These are phyloP conservation scores for Pseudogymnoascus verrucosus DNA, from an alignment of 2,329 filamentous ascomycete species.

Conservation along the genomic window DNA sequence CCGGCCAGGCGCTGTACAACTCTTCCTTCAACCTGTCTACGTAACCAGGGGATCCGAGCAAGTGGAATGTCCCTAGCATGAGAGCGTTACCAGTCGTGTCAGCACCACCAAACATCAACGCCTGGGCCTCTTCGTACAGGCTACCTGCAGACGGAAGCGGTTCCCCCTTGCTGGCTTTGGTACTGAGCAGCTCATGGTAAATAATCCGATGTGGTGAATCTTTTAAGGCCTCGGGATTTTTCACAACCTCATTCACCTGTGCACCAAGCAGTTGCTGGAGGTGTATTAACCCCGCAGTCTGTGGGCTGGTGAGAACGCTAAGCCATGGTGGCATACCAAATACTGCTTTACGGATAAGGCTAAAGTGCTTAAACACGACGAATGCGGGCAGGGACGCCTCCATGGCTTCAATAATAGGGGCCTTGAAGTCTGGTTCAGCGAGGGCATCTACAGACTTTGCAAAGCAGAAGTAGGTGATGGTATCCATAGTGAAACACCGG, in stretches of 20 bases:
- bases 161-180: constrained; percentile 22
- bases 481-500: constrained; percentile 31
- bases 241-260: constrained; percentile 16
- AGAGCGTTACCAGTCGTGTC: constrained; percentile 37
- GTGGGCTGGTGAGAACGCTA: constrained; percentile 18
- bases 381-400: constrained; percentile 30
- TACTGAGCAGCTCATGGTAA: constrained; percentile 29
- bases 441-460: constrained; percentile 32
- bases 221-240: constrained; percentile 19
- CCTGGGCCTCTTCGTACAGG: constrained; percentile 37
- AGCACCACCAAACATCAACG: constrained; percentile 38
- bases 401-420: constrained; percentile 36
- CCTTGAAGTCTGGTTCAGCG: constrained; percentile 31
- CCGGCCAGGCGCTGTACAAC: constrained; percentile 31
- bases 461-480: constrained; percentile 35
- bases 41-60: constrained; percentile 30
- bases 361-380: constrained; percentile 34
- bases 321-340: constrained; percentile 21
- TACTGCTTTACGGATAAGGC: constrained; percentile 18
- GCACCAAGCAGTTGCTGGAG: constrained; percentile 16
- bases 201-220: constrained; percentile 28
- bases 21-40: constrained; percentile 32
- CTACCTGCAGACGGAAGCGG: constrained; percentile 17
- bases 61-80: constrained; percentile 34
- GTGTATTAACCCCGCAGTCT: constrained; percentile 17